Evolutionary conservation across 208 protist species (phyloP).

Genomic region (Leishmania mexicana): DNA sequence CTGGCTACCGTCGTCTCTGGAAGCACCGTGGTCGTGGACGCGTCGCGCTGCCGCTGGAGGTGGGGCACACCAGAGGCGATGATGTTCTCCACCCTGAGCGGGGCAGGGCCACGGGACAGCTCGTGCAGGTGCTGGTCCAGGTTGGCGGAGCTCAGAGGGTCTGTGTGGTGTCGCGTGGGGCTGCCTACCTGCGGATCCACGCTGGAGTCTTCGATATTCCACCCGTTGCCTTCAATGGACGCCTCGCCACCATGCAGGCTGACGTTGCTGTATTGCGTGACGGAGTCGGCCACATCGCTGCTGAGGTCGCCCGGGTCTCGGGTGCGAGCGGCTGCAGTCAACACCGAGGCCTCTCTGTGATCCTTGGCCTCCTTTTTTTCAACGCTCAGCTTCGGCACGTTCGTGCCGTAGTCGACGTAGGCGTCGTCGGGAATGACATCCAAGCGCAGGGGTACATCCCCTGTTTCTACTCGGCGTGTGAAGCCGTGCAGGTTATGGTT

Average conservation of each 20-base stretch:
- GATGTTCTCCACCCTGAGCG: slow-evolving; percentile 49
- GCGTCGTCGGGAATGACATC: slow-evolving; percentile 39
- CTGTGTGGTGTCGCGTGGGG: slow-evolving; percentile 22
- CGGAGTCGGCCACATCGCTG: slow-evolving; percentile 24
- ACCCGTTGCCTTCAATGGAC: slow-evolving; percentile 30
- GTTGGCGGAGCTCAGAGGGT: slow-evolving; percentile 54
- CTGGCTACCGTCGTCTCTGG: slow-evolving; percentile 27
- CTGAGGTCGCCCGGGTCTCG: slow-evolving; percentile 19
- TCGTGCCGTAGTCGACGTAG: slow-evolving; percentile 20
- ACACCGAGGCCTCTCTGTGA: slow-evolving; percentile 16
- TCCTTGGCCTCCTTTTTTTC: slow-evolving; percentile 2
- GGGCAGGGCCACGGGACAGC: slow-evolving; percentile 43
- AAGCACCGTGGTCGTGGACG: slow-evolving; percentile 1
- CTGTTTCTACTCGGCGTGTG: slow-evolving; percentile 30
- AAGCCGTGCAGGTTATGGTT: slow-evolving; percentile 50
- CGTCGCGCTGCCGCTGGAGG: neutral
- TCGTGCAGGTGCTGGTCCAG: slow-evolving; percentile 53
- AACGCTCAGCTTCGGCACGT: neutral
- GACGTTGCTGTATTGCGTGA: slow-evolving; percentile 20
- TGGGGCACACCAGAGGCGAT: slow-evolving; percentile 15
- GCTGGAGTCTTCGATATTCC: slow-evolving; percentile 43
- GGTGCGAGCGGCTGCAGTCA: slow-evolving; percentile 19
- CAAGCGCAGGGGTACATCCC: slow-evolving; percentile 42
- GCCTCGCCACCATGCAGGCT: slow-evolving; percentile 18
- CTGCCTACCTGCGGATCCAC: slow-evolving; percentile 39